Evolutionary conservation across 371 early-diverging fungal species (phyloP).

Genomic region (Umbelopsis sp.): DNA sequence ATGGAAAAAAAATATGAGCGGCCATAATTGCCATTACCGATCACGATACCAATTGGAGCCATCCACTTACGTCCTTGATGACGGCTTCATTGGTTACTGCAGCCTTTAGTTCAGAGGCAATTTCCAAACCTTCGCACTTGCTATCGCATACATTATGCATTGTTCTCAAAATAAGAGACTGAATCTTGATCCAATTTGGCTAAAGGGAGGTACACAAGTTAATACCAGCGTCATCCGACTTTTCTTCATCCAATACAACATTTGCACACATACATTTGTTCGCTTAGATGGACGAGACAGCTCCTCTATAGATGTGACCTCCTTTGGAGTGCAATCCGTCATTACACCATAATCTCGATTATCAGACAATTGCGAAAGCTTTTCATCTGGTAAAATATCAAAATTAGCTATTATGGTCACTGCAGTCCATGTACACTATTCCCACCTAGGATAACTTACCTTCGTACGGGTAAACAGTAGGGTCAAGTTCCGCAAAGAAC

Average conservation of each 20-base stretch:
- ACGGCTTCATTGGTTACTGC: background rate
- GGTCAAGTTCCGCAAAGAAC: constrained; percentile 63
- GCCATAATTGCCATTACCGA: background rate
- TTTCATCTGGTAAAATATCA: constrained; percentile 26
- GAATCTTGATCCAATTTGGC: constrained; percentile 40
- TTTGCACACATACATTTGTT: constrained; percentile 29
- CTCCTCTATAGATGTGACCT: constrained; percentile 39
- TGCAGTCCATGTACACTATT: no score
- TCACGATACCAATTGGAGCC: background rate
- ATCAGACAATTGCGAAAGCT: constrained; percentile 46
- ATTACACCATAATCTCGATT: constrained; percentile 69
- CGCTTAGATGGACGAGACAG: constrained; percentile 43
- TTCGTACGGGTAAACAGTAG: constrained; percentile 52
- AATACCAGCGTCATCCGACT: background rate
- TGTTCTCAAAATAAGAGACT: constrained; percentile 36
- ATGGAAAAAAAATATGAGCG: background rate
- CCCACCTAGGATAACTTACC: constrained; percentile 25
- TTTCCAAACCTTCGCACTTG: constrained; percentile 30
- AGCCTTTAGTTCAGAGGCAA: constrained; percentile 3
- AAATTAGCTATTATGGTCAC: background rate
- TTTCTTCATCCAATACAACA: background rate
- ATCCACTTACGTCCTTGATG: background rate
- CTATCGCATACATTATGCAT: constrained; percentile 35
- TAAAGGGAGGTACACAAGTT: constrained; percentile 1
- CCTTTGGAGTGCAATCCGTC: constrained; percentile 54